Percentiles rank a stretch among this genome's conserved stretches.
These are phyloP conservation scores for Furcasterigmium furcatum DNA, from an alignment of 2,329 filamentous ascomycete species.

Conservation along the genomic window DNA sequence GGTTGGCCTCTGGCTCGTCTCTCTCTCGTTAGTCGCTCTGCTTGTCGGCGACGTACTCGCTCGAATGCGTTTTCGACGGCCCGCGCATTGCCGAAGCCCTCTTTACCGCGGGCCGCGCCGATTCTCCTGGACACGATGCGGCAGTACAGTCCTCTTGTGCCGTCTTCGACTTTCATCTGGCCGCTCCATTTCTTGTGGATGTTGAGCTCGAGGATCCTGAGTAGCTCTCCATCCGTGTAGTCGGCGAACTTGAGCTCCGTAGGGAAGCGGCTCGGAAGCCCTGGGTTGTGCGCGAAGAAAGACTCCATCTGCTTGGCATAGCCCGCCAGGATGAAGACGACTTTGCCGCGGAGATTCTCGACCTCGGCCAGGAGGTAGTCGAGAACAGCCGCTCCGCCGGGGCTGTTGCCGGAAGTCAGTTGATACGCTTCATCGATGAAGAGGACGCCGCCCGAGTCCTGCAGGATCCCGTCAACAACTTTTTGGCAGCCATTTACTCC, in stretches of 20 bases:
- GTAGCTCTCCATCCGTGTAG: slow-evolving; percentile 63
- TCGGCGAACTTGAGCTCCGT: slow-evolving; percentile 64
- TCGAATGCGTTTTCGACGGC: slow-evolving; percentile 61
- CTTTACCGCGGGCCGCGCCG: slow-evolving; percentile 57
- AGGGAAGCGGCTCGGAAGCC: slow-evolving; percentile 67
- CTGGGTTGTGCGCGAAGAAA: slow-evolving; percentile 72
- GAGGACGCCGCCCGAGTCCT: slow-evolving; percentile 61
- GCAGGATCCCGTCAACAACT: slow-evolving; percentile 43
- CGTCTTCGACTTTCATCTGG: slow-evolving; percentile 58
- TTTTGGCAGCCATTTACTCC: slow-evolving; percentile 58
- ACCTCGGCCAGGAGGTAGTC: slow-evolving; percentile 71
- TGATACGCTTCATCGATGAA: slow-evolving; percentile 84
- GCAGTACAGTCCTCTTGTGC: slow-evolving; percentile 55
- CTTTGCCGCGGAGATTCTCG: slow-evolving; percentile 66
- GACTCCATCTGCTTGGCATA: slow-evolving; percentile 74
- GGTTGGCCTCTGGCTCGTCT: slow-evolving; percentile 32
- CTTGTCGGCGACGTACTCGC: slow-evolving; percentile 54
- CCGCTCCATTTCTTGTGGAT: slow-evolving; percentile 51
- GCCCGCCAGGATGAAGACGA: slow-evolving; percentile 71
- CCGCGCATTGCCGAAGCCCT: slow-evolving; percentile 73
- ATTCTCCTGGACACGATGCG: slow-evolving; percentile 61
- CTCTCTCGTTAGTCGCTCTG: slow-evolving; percentile 47
- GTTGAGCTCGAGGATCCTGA: slow-evolving; percentile 53
- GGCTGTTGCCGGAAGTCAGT: slow-evolving; percentile 55
- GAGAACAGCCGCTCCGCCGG: slow-evolving; percentile 58